Base-by-base conservation (phyloP, 352 stramenopile species). In the Globisporangium polare region DNA sequence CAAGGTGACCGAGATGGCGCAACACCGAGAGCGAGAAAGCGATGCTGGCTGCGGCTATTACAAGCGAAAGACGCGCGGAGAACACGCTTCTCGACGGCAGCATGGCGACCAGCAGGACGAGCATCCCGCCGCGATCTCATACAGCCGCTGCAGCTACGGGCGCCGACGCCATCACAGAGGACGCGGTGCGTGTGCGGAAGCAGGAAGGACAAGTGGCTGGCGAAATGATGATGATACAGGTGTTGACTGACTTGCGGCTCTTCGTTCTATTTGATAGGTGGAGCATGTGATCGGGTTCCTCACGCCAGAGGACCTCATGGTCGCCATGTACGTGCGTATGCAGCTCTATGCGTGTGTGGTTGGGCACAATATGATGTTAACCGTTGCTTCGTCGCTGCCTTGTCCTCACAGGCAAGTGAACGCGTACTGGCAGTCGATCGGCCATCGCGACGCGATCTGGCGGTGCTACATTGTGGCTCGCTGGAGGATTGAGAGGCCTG, bases 261-360 rank as follows among this genome's bases (percentile, higher is more conserved):
- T 45, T 29, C 26, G 35, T 35, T n/a, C 24, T 27, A 27, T 51
- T 15, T 31, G 29, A 13, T 59, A 83, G 74, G 66, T 83, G 53
- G 72, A 84, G 45, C 68, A 74, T 63, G 71, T 90, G 2, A 79
- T 75, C 13, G 66, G 62, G 1, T 90, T 88, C 50, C 67, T 90
- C 39, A 71, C 77, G 27, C 81, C 78, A 2, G 50, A 64, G 35
- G 78, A 90, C 53, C 66, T 89, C 18, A 49, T 75, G 43, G 68
- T 63, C 3, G 75, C 77, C 51, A 78, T 83, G 75, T 89, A 67
- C 0, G 29, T 52, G 20, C 46, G 7, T 27, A 24, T 45, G 10
- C 22, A 12, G 22, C 3, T 37, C 1, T 46, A n/a, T 20, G 29
- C 29, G 27, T 49, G 47, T 35, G 47, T n/a, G 35, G 18, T 56